Base-by-base conservation (phyloP, 768 basidiomycete species). In the Lactifluus piperatus region DNA sequence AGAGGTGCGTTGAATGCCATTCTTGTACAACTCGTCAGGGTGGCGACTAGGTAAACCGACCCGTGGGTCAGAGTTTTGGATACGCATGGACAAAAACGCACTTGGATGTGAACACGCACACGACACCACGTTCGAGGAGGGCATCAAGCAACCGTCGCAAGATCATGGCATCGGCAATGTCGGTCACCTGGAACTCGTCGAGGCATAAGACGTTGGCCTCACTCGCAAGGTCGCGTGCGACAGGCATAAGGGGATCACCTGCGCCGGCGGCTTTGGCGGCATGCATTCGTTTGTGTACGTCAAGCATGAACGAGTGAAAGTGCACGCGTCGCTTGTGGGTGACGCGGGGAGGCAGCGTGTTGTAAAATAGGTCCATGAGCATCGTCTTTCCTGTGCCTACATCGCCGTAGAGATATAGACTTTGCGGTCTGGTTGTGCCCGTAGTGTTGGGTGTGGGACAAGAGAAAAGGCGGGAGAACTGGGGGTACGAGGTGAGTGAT, bases 221-320 rank as follows among this genome's bases (percentile, higher is more conserved):
- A 37, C 79, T 79, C 3, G 94, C 94, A 51, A 99, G 74, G 66
- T 94, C 91, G 60, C 90, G 76, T 3, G 94, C 94, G 5, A 97
- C 92, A 24, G 92, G 91, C 14, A 82, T 73, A 66, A 97, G 90
- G 27, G 91, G 87, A 70, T 97, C 94, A 18, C 88, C 89, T 4
- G 60, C 60, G n/a, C 83, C 83, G 8, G 79, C 72, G 57, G 76
- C 73, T 74, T 93, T 94, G 39, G 88, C 81, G 1, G 84, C 83
- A 65, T 97, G 94, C 4, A 94, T 71, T 18, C 93, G 85, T 68
- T 95, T 97, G 71, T 97, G 91, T 22, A 97, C 94, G 69, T 99
- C 97, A 62, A 97, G 85, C 97, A 99, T 98, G 77, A 99, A 98
- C 1, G 93, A 91, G 69, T 98, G 94, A 70, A 99, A 99, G 71